These are phyloP conservation scores for Fusarium luffae DNA, from an alignment of 2,329 filamentous ascomycete genomes.

Conservation along the genomic window DNA sequence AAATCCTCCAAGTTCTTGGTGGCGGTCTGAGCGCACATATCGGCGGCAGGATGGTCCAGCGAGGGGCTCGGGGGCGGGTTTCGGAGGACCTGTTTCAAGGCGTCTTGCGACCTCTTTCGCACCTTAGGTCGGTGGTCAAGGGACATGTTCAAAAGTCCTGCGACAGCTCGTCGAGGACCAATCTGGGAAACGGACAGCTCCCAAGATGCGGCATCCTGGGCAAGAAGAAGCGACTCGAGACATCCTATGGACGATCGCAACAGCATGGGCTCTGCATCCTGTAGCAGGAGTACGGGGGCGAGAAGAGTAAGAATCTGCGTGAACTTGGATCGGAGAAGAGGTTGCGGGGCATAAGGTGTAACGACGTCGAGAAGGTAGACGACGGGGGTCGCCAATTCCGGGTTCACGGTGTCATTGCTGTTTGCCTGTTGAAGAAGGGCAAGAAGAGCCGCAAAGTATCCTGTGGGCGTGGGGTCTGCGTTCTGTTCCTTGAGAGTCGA, in stretches of 20 bases:
- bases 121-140: slow-evolving; percentile 93
- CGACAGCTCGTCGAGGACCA: slow-evolving; percentile 86
- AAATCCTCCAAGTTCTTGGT: slow-evolving; percentile 83
- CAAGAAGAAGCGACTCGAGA: slow-evolving; percentile 88
- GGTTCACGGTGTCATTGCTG: slow-evolving; percentile 75
- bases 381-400: slow-evolving; percentile 84
- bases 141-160: slow-evolving; percentile 84
- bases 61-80: slow-evolving; percentile 91
- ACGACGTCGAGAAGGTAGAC: slow-evolving; percentile 96
- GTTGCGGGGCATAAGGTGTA: slow-evolving; percentile 83
- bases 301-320: slow-evolving; percentile 89
- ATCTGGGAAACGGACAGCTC: slow-evolving; percentile 84
- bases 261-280: slow-evolving; percentile 87
- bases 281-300: slow-evolving; percentile 82
- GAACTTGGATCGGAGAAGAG: slow-evolving; percentile 94
- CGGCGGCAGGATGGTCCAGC: slow-evolving; percentile 91
- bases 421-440: slow-evolving; percentile 85
- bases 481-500: slow-evolving; percentile 91
- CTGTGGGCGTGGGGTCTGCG: slow-evolving; percentile 83
- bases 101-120: slow-evolving; percentile 91
- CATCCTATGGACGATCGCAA: slow-evolving; percentile 90
- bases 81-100: slow-evolving; percentile 82
- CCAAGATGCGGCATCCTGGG: slow-evolving; percentile 90
- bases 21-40: slow-evolving; percentile 94
- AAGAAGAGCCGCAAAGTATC: slow-evolving; percentile 95